Evolutionary conservation across 345 rosid genomes (phyloP).

Genomic region (Lepidium africanum): DNA sequence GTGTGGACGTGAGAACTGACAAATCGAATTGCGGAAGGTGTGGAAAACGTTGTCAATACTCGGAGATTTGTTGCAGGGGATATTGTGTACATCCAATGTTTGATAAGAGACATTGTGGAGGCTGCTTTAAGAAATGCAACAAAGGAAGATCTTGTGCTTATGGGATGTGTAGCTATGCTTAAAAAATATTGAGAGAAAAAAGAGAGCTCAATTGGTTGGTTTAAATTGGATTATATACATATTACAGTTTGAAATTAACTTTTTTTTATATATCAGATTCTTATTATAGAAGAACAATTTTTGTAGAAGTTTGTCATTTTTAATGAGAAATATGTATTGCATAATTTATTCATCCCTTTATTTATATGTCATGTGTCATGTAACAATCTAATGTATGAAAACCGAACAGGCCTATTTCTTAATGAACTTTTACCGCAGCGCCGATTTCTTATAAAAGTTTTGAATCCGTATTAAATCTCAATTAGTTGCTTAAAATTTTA

Average conservation of each 20-base stretch:
- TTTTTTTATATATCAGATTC: too few species aligned
- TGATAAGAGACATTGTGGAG: constrained; percentile 46
- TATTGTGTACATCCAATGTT: constrained; percentile 50
- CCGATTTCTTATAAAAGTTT: too few species aligned
- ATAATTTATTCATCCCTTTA: background rate
- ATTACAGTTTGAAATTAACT: too few species aligned
- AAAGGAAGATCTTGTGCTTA: constrained; percentile 41
- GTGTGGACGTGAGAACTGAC: constrained; percentile 39
- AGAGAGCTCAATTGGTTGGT: too few species aligned
- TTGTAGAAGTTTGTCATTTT: constrained; percentile 11
- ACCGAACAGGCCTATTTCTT: too few species aligned
- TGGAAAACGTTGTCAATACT: constrained; percentile 44
- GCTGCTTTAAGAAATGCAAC: constrained; percentile 48
- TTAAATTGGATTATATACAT: too few species aligned
- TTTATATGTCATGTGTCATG: background rate
- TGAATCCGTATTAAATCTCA: too few species aligned
- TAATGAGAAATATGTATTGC: background rate
- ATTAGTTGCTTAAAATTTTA: too few species aligned
- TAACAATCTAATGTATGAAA: background rate
- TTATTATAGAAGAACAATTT: background rate
- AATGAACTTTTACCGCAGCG: too few species aligned
- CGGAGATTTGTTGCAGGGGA: constrained; percentile 50
- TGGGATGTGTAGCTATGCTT: constrained; percentile 63
- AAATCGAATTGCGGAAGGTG: constrained; percentile 44
- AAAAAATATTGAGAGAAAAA: background rate